Conservation (phyloP, 2,329 filamentous ascomycete species). For the Apiospora arundinis region DNA sequence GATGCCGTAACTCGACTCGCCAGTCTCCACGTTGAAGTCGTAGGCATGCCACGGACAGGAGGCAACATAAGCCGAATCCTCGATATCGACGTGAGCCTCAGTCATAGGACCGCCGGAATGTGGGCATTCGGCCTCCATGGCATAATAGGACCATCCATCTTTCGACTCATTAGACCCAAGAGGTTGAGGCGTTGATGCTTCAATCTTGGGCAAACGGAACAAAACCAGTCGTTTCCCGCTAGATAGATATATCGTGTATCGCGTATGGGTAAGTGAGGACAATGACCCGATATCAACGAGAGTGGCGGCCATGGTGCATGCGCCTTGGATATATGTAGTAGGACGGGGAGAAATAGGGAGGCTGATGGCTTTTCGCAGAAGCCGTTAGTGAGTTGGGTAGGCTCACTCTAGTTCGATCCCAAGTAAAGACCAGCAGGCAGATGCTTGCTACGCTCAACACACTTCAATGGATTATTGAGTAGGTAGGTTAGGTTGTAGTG, state of each 20-base stretch:
- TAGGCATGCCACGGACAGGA: slow-evolving; percentile 57
- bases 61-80: slow-evolving; percentile 53
- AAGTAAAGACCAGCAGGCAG: not conserved
- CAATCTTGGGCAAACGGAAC: slow-evolving; percentile 51
- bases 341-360: not conserved
- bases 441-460: not conserved
- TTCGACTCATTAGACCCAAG: slow-evolving; percentile 37
- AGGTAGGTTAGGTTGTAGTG: not conserved
- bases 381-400: not conserved
- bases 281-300: slow-evolving; percentile 38
- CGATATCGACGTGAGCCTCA: slow-evolving; percentile 52
- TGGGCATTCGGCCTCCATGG: slow-evolving; percentile 55
- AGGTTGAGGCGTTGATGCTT: slow-evolving; percentile 31
- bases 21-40: slow-evolving; percentile 55
- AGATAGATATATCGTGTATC: slow-evolving; percentile 50
- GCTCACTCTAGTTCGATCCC: not conserved
- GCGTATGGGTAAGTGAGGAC: slow-evolving; percentile 44
- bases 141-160: slow-evolving; percentile 52
- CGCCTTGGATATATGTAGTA: not conserved
- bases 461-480: not conserved
- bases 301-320: slow-evolving; percentile 35
- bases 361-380: not conserved
- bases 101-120: slow-evolving; percentile 54
- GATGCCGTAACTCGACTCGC: slow-evolving; percentile 53
- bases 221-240: slow-evolving; percentile 52